These are phyloP conservation scores for Lyophyllum decastes DNA, from an alignment of 768 basidiomycete genomes.

Conservation along the genomic window DNA sequence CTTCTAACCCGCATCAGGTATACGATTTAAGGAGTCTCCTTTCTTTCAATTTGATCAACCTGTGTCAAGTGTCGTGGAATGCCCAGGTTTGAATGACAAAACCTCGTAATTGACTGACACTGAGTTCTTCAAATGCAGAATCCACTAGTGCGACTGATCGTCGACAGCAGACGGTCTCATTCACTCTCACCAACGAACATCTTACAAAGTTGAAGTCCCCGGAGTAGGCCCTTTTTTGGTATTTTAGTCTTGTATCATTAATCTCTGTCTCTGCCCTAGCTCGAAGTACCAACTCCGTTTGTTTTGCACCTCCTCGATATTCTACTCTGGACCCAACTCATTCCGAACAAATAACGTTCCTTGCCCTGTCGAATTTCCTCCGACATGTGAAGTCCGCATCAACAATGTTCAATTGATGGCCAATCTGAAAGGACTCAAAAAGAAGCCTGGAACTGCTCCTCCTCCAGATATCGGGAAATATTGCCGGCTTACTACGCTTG, in stretches of 20 bases:
- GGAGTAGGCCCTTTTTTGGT: constrained; percentile 41
- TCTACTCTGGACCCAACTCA: constrained; percentile 54
- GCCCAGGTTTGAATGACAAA: constrained; percentile 60
- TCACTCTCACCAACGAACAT: constrained; percentile 70
- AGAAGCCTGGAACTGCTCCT: constrained; percentile 93
- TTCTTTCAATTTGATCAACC: constrained; percentile 71
- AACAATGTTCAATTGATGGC: constrained; percentile 69
- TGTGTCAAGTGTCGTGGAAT: constrained; percentile 68
- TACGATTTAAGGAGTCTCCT: constrained; percentile 80
- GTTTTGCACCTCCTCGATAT: constrained; percentile 86
- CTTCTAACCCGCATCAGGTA: constrained; percentile 39
- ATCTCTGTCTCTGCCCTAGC: constrained; percentile 34
- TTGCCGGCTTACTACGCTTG: constrained; percentile 37
- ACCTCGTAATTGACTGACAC: neutral
- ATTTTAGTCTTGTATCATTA: constrained; percentile 4
- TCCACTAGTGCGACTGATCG: constrained; percentile 80
- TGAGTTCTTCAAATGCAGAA: constrained; percentile 42
- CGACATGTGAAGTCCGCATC: constrained; percentile 88
- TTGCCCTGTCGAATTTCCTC: constrained; percentile 88
- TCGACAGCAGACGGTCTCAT: constrained; percentile 58
- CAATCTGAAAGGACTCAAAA: constrained; percentile 90
- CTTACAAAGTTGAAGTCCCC: constrained; percentile 55
- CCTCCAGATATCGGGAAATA: constrained; percentile 68
- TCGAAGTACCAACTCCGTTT: constrained; percentile 79
- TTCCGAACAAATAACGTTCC: constrained; percentile 55